Evolutionary conservation across 495 filamentous ascomycete genomes (phyloP), one percentile per base, ranked within the genome.

Genomic region (Podospora sp.): DNA sequence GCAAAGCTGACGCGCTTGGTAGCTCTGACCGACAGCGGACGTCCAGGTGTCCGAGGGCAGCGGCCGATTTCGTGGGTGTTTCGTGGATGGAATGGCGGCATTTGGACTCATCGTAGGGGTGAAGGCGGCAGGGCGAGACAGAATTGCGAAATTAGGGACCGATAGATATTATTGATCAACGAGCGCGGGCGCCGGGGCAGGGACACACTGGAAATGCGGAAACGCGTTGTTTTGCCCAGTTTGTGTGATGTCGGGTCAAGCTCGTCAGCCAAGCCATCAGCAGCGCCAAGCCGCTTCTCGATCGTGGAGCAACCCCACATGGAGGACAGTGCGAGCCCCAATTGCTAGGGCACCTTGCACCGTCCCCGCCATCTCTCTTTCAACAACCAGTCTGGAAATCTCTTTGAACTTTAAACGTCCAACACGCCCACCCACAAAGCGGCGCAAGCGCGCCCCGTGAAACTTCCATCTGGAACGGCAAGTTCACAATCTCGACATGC

Each of bases 301-400:
- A 59, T n/a, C 22, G 56, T 8, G 24, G 6, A 2, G 24, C 25
- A 6, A n/a, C 26, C 55, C 22, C 56, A n/a, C 8, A 12, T 18
- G 18, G 24, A n/a, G 26, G 18, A 59, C 56, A 59, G 56, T 59
- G 27, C 26, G 24, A 20, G 4, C 9, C 25, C 6, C 16, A 20
- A n/a, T 2, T 20, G n/a, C 18, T 7, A 16, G 1, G 4, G 26
- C 2, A 27, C 2, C 33, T 33, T 20, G 56, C 56, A 59, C 56
- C 4, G 56, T 59, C 56, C 56, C 56, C 56, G 56, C 56, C 22
- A 59, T 20, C 8, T 25, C 26, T 33, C 56, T 59, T 59, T 59
- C 56, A 35, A 59, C 56, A 16, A 5, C 56, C n/a, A n/a, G n/a
- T n/a, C n/a, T n/a, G n/a, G n/a, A 59, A 33, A 2, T 26, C 8